These are phyloP conservation scores for Schizosaccharomyces lindneri DNA, from an alignment of 805 yeast genomes.

Conservation along the genomic window DNA sequence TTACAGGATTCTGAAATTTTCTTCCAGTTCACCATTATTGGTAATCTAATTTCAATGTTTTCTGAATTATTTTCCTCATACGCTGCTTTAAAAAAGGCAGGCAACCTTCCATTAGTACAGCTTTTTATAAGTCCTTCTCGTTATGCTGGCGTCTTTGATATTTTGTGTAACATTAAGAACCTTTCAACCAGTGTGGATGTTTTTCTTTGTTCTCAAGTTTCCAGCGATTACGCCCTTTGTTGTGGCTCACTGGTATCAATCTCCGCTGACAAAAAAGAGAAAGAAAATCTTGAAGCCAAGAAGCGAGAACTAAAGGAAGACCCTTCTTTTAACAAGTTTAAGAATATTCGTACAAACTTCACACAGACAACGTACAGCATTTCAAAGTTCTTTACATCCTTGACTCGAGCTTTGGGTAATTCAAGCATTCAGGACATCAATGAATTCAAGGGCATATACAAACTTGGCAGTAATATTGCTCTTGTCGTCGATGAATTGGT, in stretches of 20 bases:
- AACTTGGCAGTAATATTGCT: neutral
- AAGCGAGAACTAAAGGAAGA: neutral
- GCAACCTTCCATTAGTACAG: neutral
- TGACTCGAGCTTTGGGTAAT: neutral
- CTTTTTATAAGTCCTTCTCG: neutral
- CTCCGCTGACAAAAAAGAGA: neutral
- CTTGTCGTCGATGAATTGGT: neutral
- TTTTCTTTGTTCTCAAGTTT: neutral
- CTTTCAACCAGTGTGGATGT: neutral
- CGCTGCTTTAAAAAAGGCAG: neutral
- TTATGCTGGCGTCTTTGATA: neutral
- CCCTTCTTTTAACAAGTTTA: neutral
- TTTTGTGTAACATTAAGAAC: neutral
- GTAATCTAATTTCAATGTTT: neutral
- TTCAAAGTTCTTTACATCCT: neutral
- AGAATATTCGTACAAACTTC: neutral
- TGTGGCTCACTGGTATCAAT: neutral
- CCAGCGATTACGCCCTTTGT: neutral
- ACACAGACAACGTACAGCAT: neutral
- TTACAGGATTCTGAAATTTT: neutral
- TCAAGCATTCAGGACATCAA: neutral
- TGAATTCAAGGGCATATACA: neutral
- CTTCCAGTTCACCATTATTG: neutral
- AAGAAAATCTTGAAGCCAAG: neutral
- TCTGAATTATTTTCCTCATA: neutral